Evolutionary conservation across 1,284 basidiomycete genomes (phyloP).

Genomic region (Leccinum cinnamomeum): DNA sequence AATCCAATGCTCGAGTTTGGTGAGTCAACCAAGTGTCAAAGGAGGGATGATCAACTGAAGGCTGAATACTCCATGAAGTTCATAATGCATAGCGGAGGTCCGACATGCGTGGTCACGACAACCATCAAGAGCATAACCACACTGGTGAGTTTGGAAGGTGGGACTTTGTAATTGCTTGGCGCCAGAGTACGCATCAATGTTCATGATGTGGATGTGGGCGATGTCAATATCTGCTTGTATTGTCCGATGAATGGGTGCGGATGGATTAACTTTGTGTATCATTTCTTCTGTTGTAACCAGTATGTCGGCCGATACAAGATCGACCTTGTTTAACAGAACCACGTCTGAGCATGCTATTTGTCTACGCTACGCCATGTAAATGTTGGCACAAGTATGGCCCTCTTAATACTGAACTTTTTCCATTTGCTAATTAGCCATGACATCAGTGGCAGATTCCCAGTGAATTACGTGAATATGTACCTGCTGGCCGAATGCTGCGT

Average conservation of each 20-base stretch:
- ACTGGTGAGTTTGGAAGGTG: conserved; percentile 26
- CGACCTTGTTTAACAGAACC: conserved; percentile 86
- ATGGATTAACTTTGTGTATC: conserved; percentile 77
- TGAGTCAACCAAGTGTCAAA: conserved; percentile 47
- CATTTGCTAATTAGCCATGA: conserved; percentile 63
- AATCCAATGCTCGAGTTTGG: conserved; percentile 73
- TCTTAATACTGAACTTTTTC: conserved; percentile 49
- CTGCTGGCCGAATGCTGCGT: conserved; percentile 81
- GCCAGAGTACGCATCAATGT: conserved; percentile 71
- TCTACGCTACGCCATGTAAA: conserved; percentile 40
- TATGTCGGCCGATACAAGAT: conserved; percentile 55
- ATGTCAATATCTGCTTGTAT: conserved; percentile 70
- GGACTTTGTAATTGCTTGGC: conserved; percentile 30
- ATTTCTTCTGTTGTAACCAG: conserved; percentile 51
- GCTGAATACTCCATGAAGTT: conserved; percentile 71
- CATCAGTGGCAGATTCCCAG: conserved; percentile 10
- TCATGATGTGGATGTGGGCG: conserved; percentile 57
- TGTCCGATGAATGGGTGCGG: conserved; percentile 71
- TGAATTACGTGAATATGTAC: conserved; percentile 40
- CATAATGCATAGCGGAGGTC: conserved; percentile 48
- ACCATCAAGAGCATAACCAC: conserved; percentile 33
- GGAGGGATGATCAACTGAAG: conserved; percentile 66
- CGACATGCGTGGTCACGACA: conserved; percentile 11
- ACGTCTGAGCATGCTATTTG: conserved; percentile 91
- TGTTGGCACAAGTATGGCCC: not conserved